Evolutionary conservation across 306 rosid species (phyloP).

Genomic region (Trifolium subterraneum): DNA sequence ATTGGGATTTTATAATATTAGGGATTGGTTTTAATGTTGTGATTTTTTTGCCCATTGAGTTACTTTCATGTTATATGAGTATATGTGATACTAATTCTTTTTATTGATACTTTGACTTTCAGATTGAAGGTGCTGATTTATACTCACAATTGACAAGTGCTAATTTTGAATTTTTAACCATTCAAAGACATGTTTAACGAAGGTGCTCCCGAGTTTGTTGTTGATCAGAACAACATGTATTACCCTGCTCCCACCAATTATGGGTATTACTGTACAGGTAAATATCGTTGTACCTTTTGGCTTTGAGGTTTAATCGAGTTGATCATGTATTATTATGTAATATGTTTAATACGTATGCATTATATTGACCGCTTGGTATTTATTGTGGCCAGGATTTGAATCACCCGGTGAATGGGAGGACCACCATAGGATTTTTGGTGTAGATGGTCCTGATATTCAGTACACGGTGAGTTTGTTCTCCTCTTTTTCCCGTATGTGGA

Average conservation of each 20-base stretch:
- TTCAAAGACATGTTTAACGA: constrained; percentile 79
- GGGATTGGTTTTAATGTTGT: neutral
- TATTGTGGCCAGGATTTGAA: constrained; percentile 70
- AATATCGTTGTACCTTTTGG: neutral
- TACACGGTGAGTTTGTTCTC: constrained; percentile 63
- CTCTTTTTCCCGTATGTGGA: neutral
- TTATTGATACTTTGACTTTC: constrained; percentile 35
- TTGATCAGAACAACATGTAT: constrained; percentile 79
- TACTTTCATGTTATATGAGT: neutral
- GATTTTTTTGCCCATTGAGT: neutral
- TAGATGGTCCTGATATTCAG: constrained; percentile 85
- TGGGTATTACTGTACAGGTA: constrained; percentile 94
- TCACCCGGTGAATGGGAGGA: constrained; percentile 97
- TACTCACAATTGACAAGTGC: constrained; percentile 61
- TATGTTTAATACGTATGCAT: neutral
- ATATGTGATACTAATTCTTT: constrained; percentile 22
- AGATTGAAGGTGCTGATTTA: constrained; percentile 66
- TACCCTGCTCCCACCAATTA: constrained; percentile 88
- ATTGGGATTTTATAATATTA: neutral
- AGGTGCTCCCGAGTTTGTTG: constrained; percentile 82
- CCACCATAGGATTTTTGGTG: constrained; percentile 82
- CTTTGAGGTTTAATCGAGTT: constrained; percentile 10
- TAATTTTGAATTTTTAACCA: constrained; percentile 58
- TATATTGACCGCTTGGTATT: constrained; percentile 11
- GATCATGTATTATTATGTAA: constrained; percentile 16